Conservation (phyloP, 208 protist species). For the Sergeia podlipaevii region DNA sequence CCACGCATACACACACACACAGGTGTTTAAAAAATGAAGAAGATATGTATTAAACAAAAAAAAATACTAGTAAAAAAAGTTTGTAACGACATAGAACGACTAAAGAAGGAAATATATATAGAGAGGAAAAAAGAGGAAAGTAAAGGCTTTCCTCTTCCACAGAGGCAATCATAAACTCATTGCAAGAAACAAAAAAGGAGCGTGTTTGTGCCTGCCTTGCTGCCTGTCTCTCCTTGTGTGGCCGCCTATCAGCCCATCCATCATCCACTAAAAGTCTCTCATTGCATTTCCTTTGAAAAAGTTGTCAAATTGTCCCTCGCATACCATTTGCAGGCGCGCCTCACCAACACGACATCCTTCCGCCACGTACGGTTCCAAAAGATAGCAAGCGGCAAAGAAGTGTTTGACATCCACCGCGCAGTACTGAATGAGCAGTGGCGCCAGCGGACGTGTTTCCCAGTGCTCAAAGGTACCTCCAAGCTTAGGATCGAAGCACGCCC, state of each 20-base stretch:
- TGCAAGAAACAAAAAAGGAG: not conserved
- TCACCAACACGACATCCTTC: slow-evolving; percentile 18
- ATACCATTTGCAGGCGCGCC: slow-evolving; percentile 25
- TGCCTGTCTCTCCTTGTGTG: too few species aligned
- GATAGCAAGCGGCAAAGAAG: slow-evolving; percentile 41
- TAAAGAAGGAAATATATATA: not conserved
- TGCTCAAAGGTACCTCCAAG: slow-evolving; percentile 41
- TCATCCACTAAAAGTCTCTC: slow-evolving; percentile 23
- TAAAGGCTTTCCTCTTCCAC: too few species aligned
- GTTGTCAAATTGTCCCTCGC: slow-evolving; percentile 18
- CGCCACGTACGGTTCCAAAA: slow-evolving; percentile 23
- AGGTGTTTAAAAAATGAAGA: too few species aligned
- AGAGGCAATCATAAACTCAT: too few species aligned
- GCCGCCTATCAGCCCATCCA: too few species aligned
- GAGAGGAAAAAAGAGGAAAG: slow-evolving; percentile 3
- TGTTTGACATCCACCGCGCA: slow-evolving; percentile 63
- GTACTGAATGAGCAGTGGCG: slow-evolving; percentile 41
- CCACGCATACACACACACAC: too few species aligned
- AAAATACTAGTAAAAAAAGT: slow-evolving; percentile 10
- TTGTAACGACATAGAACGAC: slow-evolving; percentile 2
- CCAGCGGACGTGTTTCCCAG: slow-evolving; percentile 49
- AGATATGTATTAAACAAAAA: too few species aligned
- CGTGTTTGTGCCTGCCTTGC: not conserved
- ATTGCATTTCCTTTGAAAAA: slow-evolving; percentile 27
- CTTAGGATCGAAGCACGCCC: slow-evolving; percentile 36